Evolutionary conservation across 345 rosid genomes (phyloP).

Genomic region (Corchorus olitorius): DNA sequence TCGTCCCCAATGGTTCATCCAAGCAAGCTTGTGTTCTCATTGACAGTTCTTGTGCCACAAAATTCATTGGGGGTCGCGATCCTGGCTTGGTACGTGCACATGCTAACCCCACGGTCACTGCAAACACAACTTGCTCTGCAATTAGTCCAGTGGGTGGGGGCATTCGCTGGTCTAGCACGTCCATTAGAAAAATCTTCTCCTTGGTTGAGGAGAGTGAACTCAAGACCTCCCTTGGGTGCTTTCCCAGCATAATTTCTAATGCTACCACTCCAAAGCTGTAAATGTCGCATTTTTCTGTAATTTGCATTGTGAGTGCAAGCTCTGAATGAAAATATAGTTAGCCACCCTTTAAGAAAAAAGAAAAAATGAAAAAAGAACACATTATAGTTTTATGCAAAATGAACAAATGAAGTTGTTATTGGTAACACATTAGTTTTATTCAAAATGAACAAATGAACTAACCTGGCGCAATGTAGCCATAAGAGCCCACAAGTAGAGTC

Average conservation of each 20-base stretch:
- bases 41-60: constrained; percentile 58
- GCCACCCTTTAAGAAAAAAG: neutral
- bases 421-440: no score
- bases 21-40: constrained; percentile 38
- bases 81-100: constrained; percentile 45
- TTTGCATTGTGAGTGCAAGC: constrained; percentile 41
- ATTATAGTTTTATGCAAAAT: no score
- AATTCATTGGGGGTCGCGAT: constrained; percentile 57
- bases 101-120: constrained; percentile 43
- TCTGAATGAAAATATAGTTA: constrained; percentile 43
- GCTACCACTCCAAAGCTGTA: constrained; percentile 72
- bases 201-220: constrained; percentile 26
- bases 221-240: constrained; percentile 65
- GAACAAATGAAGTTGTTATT: no score
- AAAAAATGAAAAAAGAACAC: no score
- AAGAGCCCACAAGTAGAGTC: neutral
- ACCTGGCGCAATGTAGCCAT: constrained; percentile 5
- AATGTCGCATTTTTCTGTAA: constrained; percentile 61
- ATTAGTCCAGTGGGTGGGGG: constrained; percentile 42
- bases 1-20: constrained; percentile 33
- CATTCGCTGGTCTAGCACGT: constrained; percentile 51
- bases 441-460: neutral
- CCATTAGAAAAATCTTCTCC: constrained; percentile 33
- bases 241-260: constrained; percentile 70
- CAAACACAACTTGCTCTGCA: constrained; percentile 50